Evolutionary conservation across 192 early-diverging fungal species (phyloP), one percentile per base, ranked within the genome.

Genomic region (Backusella luteola): DNA sequence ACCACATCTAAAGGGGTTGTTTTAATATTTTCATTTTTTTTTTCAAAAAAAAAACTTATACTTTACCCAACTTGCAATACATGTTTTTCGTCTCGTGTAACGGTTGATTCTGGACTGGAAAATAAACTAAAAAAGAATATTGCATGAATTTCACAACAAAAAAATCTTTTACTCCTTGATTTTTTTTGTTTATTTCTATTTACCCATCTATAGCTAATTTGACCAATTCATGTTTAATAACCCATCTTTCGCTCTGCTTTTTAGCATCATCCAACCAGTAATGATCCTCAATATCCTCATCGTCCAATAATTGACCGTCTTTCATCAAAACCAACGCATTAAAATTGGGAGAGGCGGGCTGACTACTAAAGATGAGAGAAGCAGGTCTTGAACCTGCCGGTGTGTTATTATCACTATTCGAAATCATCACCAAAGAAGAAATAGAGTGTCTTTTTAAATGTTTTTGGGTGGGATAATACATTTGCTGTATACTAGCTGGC

Each of bases 51-150:
- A 8, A 63, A 38, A 32, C 21, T 5, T 69, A 0, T 11, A 69
- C n/a, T 39, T 63, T 73, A 78, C 66, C 77, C 77, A 39, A 78
- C 66, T 32, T 78, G 77, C 23, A 78, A 69, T 14, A 78, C 77
- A 35, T 78, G 71, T 35, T 52, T 59, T 66, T 77, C 76, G 46
- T n/a, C 15, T n/a, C 14, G 67, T 69, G 67, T 69, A 69, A 69
- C 67, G 9, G 21, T 1, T 35, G 35, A 38, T 36, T 69, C 67
- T 69, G 67, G 67, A 69, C 34, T 69, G 35, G 67, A 69, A 39
- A 35, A 69, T 69, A 69, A 38, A 21, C 67, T 69, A 69, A 38
- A 69, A 38, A 23, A 56, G 21, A 56, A 56, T 56, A 56, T 56
- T 56, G 53, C 53, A 56, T 56, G 53, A 63, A 63, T 63, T 63